Conservation (phyloP, 129 eudicot genomes). For the Gnaphalium uliginosum region DNA sequence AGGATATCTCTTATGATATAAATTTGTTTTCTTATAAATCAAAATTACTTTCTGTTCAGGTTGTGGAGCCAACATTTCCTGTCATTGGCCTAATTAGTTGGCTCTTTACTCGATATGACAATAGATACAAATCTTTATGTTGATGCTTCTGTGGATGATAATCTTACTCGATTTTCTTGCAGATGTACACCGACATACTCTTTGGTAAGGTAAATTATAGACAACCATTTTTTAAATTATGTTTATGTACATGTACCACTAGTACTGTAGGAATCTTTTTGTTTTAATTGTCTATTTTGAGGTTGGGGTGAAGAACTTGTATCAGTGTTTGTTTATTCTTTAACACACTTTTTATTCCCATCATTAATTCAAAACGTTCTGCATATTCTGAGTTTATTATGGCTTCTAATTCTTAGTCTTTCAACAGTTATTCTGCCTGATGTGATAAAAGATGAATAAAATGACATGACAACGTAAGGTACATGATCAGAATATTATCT, state of each 20-base stretch:
- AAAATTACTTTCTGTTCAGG: conserved; percentile 19
- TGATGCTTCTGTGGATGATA: conserved; percentile 24
- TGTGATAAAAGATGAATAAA: conserved; percentile 8
- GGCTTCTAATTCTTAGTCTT: neutral
- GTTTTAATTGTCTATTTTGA: conserved; percentile 8
- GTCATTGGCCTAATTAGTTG: conserved; percentile 31
- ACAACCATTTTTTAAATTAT: conserved; percentile 11
- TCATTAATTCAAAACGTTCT: neutral
- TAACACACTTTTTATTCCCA: neutral
- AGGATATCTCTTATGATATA: conserved; percentile 12
- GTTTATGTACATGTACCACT: conserved; percentile 10
- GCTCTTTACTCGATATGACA: conserved; percentile 22
- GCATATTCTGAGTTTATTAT: neutral
- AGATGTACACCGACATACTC: too few species aligned
- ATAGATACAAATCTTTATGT: conserved; percentile 23
- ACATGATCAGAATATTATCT: conserved; percentile 20
- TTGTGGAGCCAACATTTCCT: conserved; percentile 35
- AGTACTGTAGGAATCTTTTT: conserved; percentile 23
- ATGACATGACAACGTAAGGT: conserved; percentile 18
- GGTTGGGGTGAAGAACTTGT: neutral
- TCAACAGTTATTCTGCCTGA: neutral
- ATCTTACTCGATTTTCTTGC: neutral
- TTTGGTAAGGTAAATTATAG: conserved; percentile 14
- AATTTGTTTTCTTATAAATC: conserved; percentile 24
- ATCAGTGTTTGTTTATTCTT: neutral